phyloP scores from a whole-genome alignment of 73 alveolate genomes.

The Blepharisma japonicum region DNA sequence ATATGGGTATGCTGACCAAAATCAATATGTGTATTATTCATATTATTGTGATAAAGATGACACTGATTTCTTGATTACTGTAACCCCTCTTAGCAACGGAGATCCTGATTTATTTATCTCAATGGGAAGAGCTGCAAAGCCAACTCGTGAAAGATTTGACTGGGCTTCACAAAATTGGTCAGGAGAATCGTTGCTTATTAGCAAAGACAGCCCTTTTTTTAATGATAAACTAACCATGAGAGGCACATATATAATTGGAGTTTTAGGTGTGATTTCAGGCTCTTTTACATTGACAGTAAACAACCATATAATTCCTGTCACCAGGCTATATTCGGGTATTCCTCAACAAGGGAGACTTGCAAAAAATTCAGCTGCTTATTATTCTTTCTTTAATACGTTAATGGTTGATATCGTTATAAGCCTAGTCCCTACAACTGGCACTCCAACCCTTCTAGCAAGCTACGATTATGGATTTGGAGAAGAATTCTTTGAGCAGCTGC shows the following conservation, averaged over 20 bases:
- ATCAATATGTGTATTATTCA: conserved; percentile 2
- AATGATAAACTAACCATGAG: not conserved
- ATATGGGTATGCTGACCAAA: not conserved
- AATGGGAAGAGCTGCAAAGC: not conserved
- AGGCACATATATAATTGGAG: conserved; percentile 32
- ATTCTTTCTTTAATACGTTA: not conserved
- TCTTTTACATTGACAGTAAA: not conserved
- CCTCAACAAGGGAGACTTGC: conserved; percentile 8
- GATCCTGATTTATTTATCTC: conserved; percentile 26
- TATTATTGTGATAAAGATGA: conserved; percentile 23
- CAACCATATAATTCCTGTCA: not conserved
- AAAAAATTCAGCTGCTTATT: not conserved
- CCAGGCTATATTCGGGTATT: not conserved
- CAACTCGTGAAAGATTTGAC: not conserved
- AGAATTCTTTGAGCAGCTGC: not conserved
- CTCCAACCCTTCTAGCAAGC: not conserved
- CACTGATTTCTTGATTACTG: not conserved
- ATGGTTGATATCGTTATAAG: not conserved
- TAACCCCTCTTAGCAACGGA: conserved; percentile 5
- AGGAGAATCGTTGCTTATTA: conserved; percentile 19
- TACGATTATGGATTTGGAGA: not conserved
- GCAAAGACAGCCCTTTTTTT: not conserved
- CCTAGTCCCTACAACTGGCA: not conserved
- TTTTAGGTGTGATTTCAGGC: not conserved
- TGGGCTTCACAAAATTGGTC: conserved; percentile 26